A percentile compares a stretch with the other conserved stretches of the same genome.
Conservation (phyloP, 1,139 yeast species). For the Kazachstania sp. region DNA sequence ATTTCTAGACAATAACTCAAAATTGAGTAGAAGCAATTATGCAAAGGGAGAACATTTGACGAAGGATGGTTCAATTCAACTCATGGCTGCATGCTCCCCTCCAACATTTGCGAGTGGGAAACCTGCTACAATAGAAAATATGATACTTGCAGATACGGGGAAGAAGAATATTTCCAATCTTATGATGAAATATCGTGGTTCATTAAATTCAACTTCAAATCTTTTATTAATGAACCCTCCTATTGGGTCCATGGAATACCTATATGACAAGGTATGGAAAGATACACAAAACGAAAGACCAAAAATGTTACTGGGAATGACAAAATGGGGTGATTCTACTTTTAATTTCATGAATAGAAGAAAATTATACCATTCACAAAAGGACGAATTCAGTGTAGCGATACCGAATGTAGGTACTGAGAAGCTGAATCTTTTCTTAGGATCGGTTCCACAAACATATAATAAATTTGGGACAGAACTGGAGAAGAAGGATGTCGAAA, state of each 20-base stretch:
- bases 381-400: conserved; percentile 13
- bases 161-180: conserved; percentile 45
- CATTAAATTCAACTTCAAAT: conserved; percentile 39
- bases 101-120: conserved; percentile 32
- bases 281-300: conserved; percentile 38
- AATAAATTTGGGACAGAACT: conserved; percentile 15
- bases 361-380: conserved; percentile 1
- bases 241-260: conserved; percentile 50
- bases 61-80: conserved; percentile 13
- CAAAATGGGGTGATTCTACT: conserved; percentile 4
- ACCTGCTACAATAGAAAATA: conserved; percentile 38
- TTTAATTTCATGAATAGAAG: not conserved
- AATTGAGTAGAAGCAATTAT: conserved; percentile 17
- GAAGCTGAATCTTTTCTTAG: conserved; percentile 11
- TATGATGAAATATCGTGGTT: conserved; percentile 37
- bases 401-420: conserved; percentile 5
- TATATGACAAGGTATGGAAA: conserved; percentile 48
- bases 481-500: conserved; percentile 4
- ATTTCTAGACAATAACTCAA: conserved; percentile 37
- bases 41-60: not conserved
- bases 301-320: conserved; percentile 43
- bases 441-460: conserved; percentile 15
- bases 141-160: conserved; percentile 40
- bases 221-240: conserved; percentile 73
- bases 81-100: conserved; percentile 34